Evolutionary conservation across 495 filamentous ascomycete genomes (phyloP), one percentile per base, ranked within the genome.

Genomic region (Glarea lozoyensis): DNA sequence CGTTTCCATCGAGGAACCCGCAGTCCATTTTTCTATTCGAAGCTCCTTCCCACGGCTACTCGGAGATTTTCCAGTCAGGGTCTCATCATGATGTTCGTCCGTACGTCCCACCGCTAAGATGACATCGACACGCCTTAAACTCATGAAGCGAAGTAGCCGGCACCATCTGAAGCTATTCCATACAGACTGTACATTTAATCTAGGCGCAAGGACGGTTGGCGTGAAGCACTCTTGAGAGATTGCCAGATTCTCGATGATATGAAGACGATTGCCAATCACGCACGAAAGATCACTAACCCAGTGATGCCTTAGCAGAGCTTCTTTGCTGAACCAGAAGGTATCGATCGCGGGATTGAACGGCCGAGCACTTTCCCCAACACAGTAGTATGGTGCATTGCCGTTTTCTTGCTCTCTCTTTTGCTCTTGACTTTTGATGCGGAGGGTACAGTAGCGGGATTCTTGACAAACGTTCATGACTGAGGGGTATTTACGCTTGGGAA

Each of bases 1-100:
- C 33, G 33, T 37, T 15, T 37, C 33, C 33, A 15, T 37, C 33
- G 33, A 37, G 9, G 33, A 37, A 10, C 33, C 33, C 17, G 9
- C 33, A 9, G 33, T 37, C 33, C 33, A 37, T 37, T 37, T 37
- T 19, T 37, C 33, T 37, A 37, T 7, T 19, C 33, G 33, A 19
- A 37, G 33, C 33, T 15, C 33, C 12, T 37, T 37, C 12, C 16
- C 33, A 37, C 7, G 33, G 33, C 13, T 19, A 37, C 12, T 37
- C 9, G 6, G 16, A 19, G n/a, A 15, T 7, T 19, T n/a, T n/a
- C n/a, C 33, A 15, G 7, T 37, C 33, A 7, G 7, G 13, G 9
- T 9, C 33, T 37, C 33, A 15, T 15, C 16, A 37, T 37, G 7
- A 37, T 15, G 9, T 7, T 37, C 33, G 16, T 9, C 33, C 33